A percentile compares a stretch with the other conserved stretches of the same genome.
phyloP scores from a whole-genome alignment of 805 yeast genomes.

The Candida nanaspora region DNA sequence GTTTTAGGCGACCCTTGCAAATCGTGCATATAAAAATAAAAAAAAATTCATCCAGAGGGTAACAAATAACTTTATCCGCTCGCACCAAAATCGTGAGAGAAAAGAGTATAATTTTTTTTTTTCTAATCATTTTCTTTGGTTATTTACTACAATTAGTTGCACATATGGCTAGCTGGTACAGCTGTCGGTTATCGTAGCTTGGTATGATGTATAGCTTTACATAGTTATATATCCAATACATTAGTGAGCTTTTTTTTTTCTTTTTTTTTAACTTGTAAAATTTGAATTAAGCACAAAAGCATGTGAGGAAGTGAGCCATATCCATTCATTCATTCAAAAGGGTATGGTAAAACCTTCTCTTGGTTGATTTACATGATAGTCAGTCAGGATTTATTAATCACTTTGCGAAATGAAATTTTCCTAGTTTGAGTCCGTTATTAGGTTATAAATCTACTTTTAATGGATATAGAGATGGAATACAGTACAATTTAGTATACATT shows the following conservation, averaged over 20 bases:
- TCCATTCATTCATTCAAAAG: neutral
- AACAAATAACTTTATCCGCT: too few relatives aligned
- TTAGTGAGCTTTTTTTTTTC: neutral
- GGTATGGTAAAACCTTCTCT: neutral
- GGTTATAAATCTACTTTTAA: constrained; percentile 11
- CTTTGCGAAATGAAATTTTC: constrained; percentile 15
- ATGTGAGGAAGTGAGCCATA: constrained; percentile 1
- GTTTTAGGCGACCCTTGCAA: too few relatives aligned
- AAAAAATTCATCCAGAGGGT: too few relatives aligned
- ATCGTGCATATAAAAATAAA: too few relatives aligned
- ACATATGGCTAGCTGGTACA: too few relatives aligned
- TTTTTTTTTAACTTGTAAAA: neutral
- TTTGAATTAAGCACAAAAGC: too few relatives aligned
- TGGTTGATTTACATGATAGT: neutral
- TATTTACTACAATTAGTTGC: too few relatives aligned
- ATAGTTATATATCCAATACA: neutral
- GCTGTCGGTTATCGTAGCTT: too few relatives aligned
- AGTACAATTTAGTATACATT: neutral
- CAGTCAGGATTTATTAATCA: constrained; percentile 4
- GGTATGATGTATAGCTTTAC: neutral
- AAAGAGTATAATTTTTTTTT: too few relatives aligned
- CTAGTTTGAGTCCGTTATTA: constrained; percentile 25
- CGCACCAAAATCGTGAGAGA: too few relatives aligned
- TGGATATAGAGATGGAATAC: constrained; percentile 25
- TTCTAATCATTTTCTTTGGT: too few relatives aligned